Evolutionary conservation across 2,329 filamentous ascomycete species (phyloP), one percentile per base, ranked within the genome.

Genomic region (Blastomyces gilchristii): DNA sequence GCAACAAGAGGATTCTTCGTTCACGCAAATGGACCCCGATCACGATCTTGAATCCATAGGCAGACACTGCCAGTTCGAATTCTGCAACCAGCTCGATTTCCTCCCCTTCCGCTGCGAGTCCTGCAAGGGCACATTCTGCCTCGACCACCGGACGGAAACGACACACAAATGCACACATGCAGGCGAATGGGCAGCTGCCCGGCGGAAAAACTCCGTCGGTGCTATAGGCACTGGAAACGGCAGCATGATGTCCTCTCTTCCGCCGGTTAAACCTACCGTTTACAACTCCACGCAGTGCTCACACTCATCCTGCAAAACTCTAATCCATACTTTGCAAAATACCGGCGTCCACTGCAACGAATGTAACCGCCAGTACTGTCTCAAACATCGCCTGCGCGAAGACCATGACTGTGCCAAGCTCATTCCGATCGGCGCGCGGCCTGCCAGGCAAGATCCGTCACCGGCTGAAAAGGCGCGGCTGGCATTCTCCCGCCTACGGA

Each of bases 41-140:
- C 83, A 85, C 71, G 92, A 97, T 77, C 87, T 92, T 58, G 87
- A 90, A 70, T 84, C 92, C 31, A 88, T 97, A 69, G 94, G 94
- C 76, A 85, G 85, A 66, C 92, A 97, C 80, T 99, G 94, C 83
- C 86, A 97, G 75, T 87, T 89, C 77, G 81, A 88, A 67, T 95
- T 91, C 81, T 99, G 94, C 81, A 88, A 92, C 74, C 89, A 94
- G 73, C 89, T 97, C 65, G 94, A 97, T 59, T 97, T 99, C 76
- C 85, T 99, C 4, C 94, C 94, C 3, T 97, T 97, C 76, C 83
- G 86, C 72, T 99, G 94, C 79, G 90, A 95, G 74, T 94, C 89
- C 69, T 99, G 94, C 78, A 83, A 79, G 71, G 81, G 81, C 64
- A 93, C 88, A 18, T 99, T 87, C 79, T 99, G 95, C 75, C 88